These are phyloP conservation scores for Nemania sp. DNA, from an alignment of 2,329 filamentous ascomycete species.

Conservation along the genomic window DNA sequence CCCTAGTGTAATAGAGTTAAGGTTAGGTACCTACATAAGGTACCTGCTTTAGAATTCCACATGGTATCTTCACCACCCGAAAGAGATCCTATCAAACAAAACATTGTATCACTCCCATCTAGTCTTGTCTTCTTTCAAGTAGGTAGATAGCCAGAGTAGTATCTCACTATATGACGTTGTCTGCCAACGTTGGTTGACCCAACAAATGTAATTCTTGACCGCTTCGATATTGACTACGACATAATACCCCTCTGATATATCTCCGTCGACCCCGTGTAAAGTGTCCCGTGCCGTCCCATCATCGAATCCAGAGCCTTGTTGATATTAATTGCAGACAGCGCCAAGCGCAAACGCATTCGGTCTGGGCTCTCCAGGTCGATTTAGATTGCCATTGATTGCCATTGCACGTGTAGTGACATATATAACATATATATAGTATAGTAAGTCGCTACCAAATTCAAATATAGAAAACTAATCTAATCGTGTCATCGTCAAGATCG, in stretches of 20 bases:
- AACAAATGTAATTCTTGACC: constrained; percentile 29
- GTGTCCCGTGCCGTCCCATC: constrained; percentile 26
- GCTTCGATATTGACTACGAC: constrained; percentile 23
- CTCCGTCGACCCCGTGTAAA: constrained; percentile 11
- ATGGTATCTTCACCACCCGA: too few species aligned
- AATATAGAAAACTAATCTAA: constrained; percentile 24
- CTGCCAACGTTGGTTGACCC: constrained; percentile 1
- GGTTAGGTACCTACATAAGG: background rate
- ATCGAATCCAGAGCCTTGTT: constrained; percentile 36
- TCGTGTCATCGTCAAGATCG: constrained; percentile 27
- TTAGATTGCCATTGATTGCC: constrained; percentile 32
- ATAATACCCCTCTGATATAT: constrained; percentile 27
- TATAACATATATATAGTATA: background rate
- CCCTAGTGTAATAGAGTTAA: background rate
- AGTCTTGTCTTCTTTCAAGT: background rate
- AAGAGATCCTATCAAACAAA: background rate
- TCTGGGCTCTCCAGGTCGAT: constrained; percentile 19
- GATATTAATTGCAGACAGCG: constrained; percentile 33
- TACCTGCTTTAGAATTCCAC: too few species aligned
- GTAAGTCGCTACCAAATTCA: constrained; percentile 4
- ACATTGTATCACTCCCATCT: background rate
- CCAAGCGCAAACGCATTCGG: constrained; percentile 18
- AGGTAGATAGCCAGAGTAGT: background rate
- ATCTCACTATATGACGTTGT: constrained; percentile 18
- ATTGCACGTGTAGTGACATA: constrained; percentile 21